Percentiles rank a stretch among this genome's conserved stretches.
phyloP scores from a whole-genome alignment of 169 alveolate genomes.

The Plasmodium sp. region DNA sequence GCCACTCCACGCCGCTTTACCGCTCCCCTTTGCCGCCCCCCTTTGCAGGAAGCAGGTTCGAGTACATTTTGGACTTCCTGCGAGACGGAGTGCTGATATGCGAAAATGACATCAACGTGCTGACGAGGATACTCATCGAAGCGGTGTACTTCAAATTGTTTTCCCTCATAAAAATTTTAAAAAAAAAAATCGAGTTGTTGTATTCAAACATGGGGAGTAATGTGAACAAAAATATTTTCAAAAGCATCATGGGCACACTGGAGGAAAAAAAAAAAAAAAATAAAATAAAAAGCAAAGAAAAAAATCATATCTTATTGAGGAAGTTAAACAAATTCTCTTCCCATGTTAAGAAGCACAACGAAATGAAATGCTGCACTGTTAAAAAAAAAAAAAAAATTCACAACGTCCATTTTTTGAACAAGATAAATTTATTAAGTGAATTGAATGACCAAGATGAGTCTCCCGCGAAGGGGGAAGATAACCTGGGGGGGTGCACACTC shows the following conservation, averaged over 20 bases:
- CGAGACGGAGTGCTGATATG: constrained; percentile 63
- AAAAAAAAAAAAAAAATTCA: constrained; percentile 47
- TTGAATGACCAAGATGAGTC: neutral
- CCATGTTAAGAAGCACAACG: neutral
- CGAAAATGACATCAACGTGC: constrained; percentile 48
- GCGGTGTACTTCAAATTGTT: constrained; percentile 65
- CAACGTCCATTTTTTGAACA: neutral
- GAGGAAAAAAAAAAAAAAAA: constrained; percentile 1
- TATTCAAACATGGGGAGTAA: constrained; percentile 35
- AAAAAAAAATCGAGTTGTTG: constrained; percentile 32
- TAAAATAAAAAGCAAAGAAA: constrained; percentile 4
- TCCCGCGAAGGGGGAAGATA: neutral
- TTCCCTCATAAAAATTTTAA: constrained; percentile 39
- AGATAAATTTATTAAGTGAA: neutral
- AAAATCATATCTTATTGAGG: neutral
- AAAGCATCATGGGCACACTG: constrained; percentile 24
- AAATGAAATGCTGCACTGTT: constrained; percentile 11
- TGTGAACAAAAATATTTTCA: constrained; percentile 44
- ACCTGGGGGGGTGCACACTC: neutral
- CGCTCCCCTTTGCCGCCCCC: neutral
- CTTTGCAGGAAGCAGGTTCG: constrained; percentile 36
- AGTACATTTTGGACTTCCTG: constrained; percentile 41
- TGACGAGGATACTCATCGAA: constrained; percentile 57
- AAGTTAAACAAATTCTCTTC: constrained; percentile 18
- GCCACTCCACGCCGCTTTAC: no score